Conservation (phyloP, 202 grass and related monocot genomes). For the Digitaria exilis region DNA sequence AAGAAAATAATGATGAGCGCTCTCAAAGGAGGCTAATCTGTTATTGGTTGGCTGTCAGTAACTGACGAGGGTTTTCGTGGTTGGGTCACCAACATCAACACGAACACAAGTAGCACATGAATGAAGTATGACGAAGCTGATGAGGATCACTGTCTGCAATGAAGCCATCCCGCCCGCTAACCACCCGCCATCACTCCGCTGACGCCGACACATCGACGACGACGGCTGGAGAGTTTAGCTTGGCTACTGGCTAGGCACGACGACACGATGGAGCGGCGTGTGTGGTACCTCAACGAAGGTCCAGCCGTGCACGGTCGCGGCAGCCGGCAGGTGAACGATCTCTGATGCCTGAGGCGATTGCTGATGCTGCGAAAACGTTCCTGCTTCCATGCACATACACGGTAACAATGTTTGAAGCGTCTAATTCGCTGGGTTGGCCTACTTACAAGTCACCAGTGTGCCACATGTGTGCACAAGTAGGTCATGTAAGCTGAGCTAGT, state of each 20-base stretch:
- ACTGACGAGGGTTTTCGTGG: neutral
- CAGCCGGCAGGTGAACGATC: neutral
- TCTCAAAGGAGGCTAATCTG: too few species aligned
- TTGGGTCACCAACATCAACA: neutral
- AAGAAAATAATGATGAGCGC: too few species aligned
- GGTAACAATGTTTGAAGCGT: too few species aligned
- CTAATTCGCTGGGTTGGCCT: too few species aligned
- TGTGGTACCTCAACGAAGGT: too few species aligned
- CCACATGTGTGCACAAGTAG: neutral
- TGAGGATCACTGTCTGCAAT: neutral
- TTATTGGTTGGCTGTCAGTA: too few species aligned
- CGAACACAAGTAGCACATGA: neutral
- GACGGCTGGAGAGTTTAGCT: too few species aligned
- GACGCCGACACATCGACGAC: neutral
- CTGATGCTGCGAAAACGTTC: too few species aligned
- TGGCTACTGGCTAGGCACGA: too few species aligned
- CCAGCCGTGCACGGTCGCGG: neutral
- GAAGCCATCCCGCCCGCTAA: neutral
- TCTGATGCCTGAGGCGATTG: neutral
- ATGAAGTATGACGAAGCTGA: neutral
- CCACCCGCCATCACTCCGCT: neutral
- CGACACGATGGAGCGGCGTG: too few species aligned
- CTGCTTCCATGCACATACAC: too few species aligned
- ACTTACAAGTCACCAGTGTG: neutral
- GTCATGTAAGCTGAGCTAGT: neutral